Evolutionary conservation across 2,329 filamentous ascomycete genomes (phyloP), one percentile per base, ranked within the genome.

Genomic region (Apiospora malaysiana): DNA sequence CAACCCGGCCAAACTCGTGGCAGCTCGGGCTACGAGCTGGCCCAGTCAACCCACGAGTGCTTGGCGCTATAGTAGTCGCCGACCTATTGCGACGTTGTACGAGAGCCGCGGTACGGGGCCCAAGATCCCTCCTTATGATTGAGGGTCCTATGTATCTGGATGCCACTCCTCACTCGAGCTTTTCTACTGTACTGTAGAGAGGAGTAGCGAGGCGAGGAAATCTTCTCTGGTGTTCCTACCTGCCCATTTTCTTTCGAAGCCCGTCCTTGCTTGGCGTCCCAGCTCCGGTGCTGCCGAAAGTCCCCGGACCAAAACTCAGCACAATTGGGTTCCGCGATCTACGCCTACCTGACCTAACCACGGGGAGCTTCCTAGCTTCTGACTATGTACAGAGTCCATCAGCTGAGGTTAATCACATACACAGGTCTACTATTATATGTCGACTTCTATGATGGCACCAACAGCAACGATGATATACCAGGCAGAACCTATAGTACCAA

Each of bases 1-100:
- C 32, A 63, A 63, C 65, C 65, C 18, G 56, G 56, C 56, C 65
- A 67, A 46, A 67, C 65, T 67, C 65, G 65, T 67, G 65, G 65
- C 65, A 32, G 43, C 65, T 67, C 40, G 65, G 40, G 65, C 40
- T 43, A 25, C 65, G 65, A 45, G 42, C n/a, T 45, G 65, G 40
- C 43, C 65, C 45, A 66, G 63, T 45, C 63, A 43, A 66, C 40
- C 42, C 63, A 21, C 27, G 63, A n/a, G 25, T 66, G 63, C 63
- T 66, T 67, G 40, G 65, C 65, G 43, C 56, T 63, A 63, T 63
- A 40, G 27, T 40, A 18, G 56, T 63, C 51, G 51, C 51, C 51
- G 51, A 59, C 51, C 51, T 59, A 37, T 59, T 37, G 16, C 51
- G 51, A 59, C 27, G 51, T 59, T 37, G 51, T 9, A 45, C 32